A percentile compares a stretch with the other conserved stretches of the same genome.
These are phyloP conservation scores for Astrocystis sublimbata DNA, from an alignment of 495 filamentous ascomycete genomes.

Conservation along the genomic window DNA sequence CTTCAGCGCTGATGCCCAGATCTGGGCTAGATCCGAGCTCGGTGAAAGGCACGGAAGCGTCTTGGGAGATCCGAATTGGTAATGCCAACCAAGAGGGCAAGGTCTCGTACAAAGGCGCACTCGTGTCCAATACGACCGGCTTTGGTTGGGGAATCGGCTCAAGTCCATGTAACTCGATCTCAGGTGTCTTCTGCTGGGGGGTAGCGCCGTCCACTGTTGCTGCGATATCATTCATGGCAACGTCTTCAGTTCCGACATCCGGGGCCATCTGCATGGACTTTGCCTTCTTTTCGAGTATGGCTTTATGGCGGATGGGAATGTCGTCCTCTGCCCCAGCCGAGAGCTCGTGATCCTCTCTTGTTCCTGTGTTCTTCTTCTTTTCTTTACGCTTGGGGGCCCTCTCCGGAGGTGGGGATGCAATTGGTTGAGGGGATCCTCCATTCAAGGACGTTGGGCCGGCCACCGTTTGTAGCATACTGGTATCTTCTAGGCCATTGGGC, in stretches of 20 bases:
- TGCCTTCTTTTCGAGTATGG: constrained; percentile 49
- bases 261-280: constrained; percentile 45
- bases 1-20: constrained; percentile 46
- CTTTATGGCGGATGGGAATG: constrained; percentile 41
- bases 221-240: constrained; percentile 21
- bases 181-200: constrained; percentile 27
- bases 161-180: constrained; percentile 62
- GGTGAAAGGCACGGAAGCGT: constrained; percentile 60
- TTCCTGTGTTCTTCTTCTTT: constrained; percentile 40
- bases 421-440: neutral
- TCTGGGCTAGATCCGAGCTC: constrained; percentile 58
- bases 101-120: constrained; percentile 53
- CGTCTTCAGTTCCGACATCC: constrained; percentile 31
- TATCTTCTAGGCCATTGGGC: neutral
- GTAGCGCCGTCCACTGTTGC: constrained; percentile 30
- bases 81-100: constrained; percentile 74
- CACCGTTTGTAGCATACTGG: neutral
- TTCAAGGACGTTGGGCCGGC: neutral
- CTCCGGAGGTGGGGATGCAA: neutral
- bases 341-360: constrained; percentile 14
- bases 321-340: constrained; percentile 22
- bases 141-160: constrained; percentile 77
- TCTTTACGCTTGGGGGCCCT: constrained; percentile 28
- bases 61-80: constrained; percentile 63
- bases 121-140: constrained; percentile 53